Evolutionary conservation across 805 yeast genomes (phyloP), one percentile per base, ranked within the genome.

Genomic region (Cyberlindnera euphorbiae): DNA sequence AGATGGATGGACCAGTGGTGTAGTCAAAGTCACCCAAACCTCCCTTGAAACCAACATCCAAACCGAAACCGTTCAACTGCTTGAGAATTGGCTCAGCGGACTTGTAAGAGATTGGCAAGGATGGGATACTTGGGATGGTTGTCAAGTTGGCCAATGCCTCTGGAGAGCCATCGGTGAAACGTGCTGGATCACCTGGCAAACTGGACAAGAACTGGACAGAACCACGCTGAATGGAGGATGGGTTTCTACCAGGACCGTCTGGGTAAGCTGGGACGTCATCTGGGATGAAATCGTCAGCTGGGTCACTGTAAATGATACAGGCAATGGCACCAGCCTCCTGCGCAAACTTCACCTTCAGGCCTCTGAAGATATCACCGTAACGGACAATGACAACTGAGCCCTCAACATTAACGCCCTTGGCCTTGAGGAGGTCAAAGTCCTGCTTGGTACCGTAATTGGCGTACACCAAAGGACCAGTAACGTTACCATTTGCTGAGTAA

Each of bases 201-300:
- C 56, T 57, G 5, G 82, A 69, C 22, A 81, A 59, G 51, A 72
- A 82, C 55, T 73, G 76, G 5, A 79, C 83, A 28, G 85, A 77
- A 1, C 93, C 93, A 48, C 93, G 68, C 62, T 83, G 89, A 21
- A 84, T 79, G 11, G 82, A 63, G 6, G 82, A 73, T 25, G 89
- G 89, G 53, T 83, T 77, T 44, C 93, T 69, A 1, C 89, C 88
- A 1, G 82, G 82, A 2, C 93, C 93, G 3, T 75, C 56, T 3
- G 93, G 94, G 47, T 83, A 83, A 3, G 85, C 63, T 46, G 70
- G 58, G 52, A 66, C 77, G 5, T 85, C 87, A 39, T 78, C 72
- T 25, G 66, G 67, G 17, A 66, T 70, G 24, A 59, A 64, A 51
- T 77, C 82, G 46, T 82, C 88, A 13, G 67, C 73, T 8, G 89